Evolutionary conservation across 495 filamentous ascomycete species (phyloP), one percentile per base, ranked within the genome.

Genomic region (Aspergillus bertholletiae): DNA sequence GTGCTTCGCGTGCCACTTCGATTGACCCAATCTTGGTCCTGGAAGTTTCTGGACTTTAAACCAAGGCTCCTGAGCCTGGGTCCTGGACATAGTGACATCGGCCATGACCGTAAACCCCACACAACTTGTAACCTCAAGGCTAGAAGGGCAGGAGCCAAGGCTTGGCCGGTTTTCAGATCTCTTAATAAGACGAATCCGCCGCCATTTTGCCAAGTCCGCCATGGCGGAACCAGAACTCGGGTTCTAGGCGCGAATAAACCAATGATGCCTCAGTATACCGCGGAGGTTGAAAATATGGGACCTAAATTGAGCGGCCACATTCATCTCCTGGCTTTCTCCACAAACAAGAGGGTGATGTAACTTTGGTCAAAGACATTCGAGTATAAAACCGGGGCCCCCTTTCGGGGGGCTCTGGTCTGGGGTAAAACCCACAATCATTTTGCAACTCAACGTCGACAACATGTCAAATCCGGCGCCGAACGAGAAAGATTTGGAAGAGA

Each of bases 171-270:
- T 5, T n/a, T 50, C 48, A 30, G 48, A 17, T 40, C n/a, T 35
- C 48, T 30, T 24, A 39, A 50, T 37, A 20, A 18, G 32, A n/a
- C 21, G 13, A 50, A 39, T 12, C 48, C 48, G 46, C 48, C n/a
- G n/a, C n/a, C n/a, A n/a, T n/a, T n/a, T n/a, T n/a, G 48, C 48
- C 27, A 50, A 50, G 48, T 50, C 48, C 32, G 48, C 15, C 32
- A 18, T 7, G 32, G 48, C 48, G 48, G 48, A 50, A 50, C 18
- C 17, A 17, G 22, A 1, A 18, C 8, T 20, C 17, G 17, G 0
- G 32, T 39, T n/a, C 30, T 32, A 12, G 32, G 24, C 28, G 28
- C 3, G 21, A 18, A 35, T 28, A 30, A 50, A 3, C 46, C 21
- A 28, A 23, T 34, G 46, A 21, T 26, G 24, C 8, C 5, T 23